Evolutionary conservation across 176 grass and related monocot genomes (phyloP).

Genomic region (Calamus simplicifolius): DNA sequence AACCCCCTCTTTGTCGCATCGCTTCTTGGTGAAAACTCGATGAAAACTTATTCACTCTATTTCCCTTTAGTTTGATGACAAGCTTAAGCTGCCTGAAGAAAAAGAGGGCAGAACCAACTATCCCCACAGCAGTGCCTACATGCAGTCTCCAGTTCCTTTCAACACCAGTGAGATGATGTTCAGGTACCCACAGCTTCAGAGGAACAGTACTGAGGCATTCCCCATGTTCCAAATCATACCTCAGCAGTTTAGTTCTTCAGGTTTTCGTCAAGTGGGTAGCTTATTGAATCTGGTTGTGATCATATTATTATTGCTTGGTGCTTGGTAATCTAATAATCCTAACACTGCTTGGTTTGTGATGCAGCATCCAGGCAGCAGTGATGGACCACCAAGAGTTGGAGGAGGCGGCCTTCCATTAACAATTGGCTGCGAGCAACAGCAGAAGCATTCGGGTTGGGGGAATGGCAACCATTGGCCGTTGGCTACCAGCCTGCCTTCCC

Average conservation of each 20-base stretch:
- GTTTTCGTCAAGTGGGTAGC: not conserved
- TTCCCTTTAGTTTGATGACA: constrained; percentile 1
- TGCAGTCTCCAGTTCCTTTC: too few relatives aligned
- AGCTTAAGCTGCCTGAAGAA: constrained; percentile 1
- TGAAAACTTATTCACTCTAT: too few relatives aligned
- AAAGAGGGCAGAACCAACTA: not conserved
- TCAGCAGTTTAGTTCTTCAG: not conserved
- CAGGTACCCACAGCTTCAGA: not conserved
- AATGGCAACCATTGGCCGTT: not conserved
- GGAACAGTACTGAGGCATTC: not conserved
- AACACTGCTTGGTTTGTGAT: not conserved
- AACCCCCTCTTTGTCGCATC: too few relatives aligned
- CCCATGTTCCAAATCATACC: not conserved
- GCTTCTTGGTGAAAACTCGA: too few relatives aligned
- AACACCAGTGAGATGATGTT: not conserved
- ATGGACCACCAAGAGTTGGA: not conserved
- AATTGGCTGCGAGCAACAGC: not conserved
- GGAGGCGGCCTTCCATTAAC: not conserved
- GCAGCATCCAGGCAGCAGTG: not conserved
- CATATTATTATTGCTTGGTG: not conserved
- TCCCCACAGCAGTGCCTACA: not conserved
- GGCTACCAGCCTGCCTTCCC: not conserved
- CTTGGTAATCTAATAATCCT: not conserved
- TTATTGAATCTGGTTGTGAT: not conserved
- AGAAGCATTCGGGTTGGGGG: not conserved